These are phyloP conservation scores for Mortierella sp. DNA, from an alignment of 371 early-diverging fungal species.

Conservation along the genomic window DNA sequence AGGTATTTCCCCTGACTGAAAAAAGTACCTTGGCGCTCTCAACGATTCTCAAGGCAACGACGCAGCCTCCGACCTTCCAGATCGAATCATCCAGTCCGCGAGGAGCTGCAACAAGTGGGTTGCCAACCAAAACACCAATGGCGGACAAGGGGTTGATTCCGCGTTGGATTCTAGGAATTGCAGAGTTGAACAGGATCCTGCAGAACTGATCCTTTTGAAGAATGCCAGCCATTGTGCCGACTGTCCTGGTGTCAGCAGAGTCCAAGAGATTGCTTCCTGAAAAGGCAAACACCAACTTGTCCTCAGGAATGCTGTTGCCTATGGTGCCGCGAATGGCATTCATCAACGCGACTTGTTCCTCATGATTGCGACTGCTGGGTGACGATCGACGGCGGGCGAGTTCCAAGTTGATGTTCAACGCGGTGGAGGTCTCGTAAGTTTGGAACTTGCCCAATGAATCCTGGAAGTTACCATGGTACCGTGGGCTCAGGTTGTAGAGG, in stretches of 20 bases:
- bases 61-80: slow-evolving; percentile 83
- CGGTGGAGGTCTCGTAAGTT: slow-evolving; percentile 76
- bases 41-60: slow-evolving; percentile 73
- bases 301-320: slow-evolving; percentile 68
- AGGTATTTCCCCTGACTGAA: too few species aligned
- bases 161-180: slow-evolving; percentile 70
- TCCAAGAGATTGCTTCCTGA: slow-evolving; percentile 71
- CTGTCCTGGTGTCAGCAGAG: slow-evolving; percentile 62
- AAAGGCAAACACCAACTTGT: slow-evolving; percentile 76
- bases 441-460: slow-evolving; percentile 78
- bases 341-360: slow-evolving; percentile 64
- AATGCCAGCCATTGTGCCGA: slow-evolving; percentile 61
- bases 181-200: slow-evolving; percentile 69
- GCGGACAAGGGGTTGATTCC: slow-evolving; percentile 63
- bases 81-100: slow-evolving; percentile 77
- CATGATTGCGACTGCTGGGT: slow-evolving; percentile 56
- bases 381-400: slow-evolving; percentile 59
- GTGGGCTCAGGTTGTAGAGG: slow-evolving; percentile 75
- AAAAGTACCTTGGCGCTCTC: slow-evolving; percentile 71
- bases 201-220: slow-evolving; percentile 56
- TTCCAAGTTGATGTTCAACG: slow-evolving; percentile 67
- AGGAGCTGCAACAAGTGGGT: slow-evolving; percentile 70
- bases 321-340: slow-evolving; percentile 69
- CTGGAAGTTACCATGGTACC: slow-evolving; percentile 78
- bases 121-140: slow-evolving; percentile 68